Evolutionary conservation across 2,329 filamentous ascomycete genomes (phyloP), one percentile per base, ranked within the genome.

Genomic region (Stagonosporopsis cucurbitacearum): DNA sequence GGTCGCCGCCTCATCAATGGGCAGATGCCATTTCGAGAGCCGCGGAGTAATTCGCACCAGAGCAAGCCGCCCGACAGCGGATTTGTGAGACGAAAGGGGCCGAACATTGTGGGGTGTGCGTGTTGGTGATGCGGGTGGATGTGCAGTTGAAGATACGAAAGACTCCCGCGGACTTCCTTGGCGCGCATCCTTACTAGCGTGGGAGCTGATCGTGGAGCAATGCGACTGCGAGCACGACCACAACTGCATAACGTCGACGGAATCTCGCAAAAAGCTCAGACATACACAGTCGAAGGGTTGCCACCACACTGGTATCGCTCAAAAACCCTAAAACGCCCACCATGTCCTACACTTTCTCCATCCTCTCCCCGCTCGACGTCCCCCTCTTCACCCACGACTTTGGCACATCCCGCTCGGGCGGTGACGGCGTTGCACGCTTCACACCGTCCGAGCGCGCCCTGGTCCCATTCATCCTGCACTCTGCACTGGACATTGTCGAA

Each of bases 311-410:
- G 6, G 6, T n/a, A 28, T 2, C 15, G 5, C 17, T 1, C 30
- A 5, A 4, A 15, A 2, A 33, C 19, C 12, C 8, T 7, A 3
- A 53, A 37, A 20, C 8, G 26, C 40, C 20, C 67, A 82, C 66
- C 62, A 98, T 98, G 95, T 97, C 93, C 58, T 99, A 98, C 84
- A 97, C 97, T 82, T 98, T 99, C 79, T 91, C 91, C 73, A 96
- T 99, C 67, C 87, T 99, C 76, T 95, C 93, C 72, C 96, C 92
- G 20, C 91, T 92, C 69, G 95, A 99, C 81, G 96, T 94, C 73
- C 94, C 95, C 30, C 86, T 99, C 65, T 99, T 98, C 80, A 94
- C 96, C 79, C 87, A 96, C 78, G 93, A 96, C 74, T 99, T 99
- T 75, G 95, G 95, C 69, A 97, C 94, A 35, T 96, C 92, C 36